A percentile compares a stretch with the other conserved stretches of the same genome.
phyloP scores from a whole-genome alignment of 1,139 yeast species.

The Debaryomycetaceae sp. region DNA sequence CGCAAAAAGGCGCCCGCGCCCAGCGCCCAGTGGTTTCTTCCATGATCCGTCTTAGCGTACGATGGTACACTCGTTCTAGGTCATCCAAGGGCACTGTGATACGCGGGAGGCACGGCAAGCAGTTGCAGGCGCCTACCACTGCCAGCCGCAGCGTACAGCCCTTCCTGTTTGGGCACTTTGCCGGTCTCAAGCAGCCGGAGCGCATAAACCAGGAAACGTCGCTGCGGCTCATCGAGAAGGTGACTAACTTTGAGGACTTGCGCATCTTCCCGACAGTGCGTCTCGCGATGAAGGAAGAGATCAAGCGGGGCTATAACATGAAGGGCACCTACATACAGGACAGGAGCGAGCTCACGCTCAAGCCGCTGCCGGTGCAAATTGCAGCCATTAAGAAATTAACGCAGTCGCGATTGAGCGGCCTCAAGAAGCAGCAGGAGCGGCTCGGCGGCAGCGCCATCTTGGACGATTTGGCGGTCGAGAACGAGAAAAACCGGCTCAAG shows the following conservation, averaged over 20 bases:
- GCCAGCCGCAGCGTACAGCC: slow-evolving; percentile 7
- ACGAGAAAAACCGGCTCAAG: slow-evolving; percentile 41
- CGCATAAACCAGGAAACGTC: slow-evolving; percentile 14
- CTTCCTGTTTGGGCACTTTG: slow-evolving; percentile 22
- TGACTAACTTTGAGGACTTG: slow-evolving; percentile 59
- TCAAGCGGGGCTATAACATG: slow-evolving; percentile 44
- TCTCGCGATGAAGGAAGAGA: slow-evolving; percentile 55
- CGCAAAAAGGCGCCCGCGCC: too few species aligned
- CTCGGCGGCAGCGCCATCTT: slow-evolving; percentile 13
- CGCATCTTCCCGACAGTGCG: slow-evolving; percentile 67
- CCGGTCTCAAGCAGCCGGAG: slow-evolving; percentile 21
- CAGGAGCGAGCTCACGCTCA: slow-evolving; percentile 28
- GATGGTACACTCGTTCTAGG: slow-evolving; percentile 3
- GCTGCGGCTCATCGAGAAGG: slow-evolving; percentile 39
- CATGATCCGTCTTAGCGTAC: too few species aligned
- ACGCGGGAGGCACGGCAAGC: slow-evolving; percentile 8
- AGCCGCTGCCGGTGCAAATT: slow-evolving; percentile 43
- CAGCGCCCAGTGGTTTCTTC: too few species aligned
- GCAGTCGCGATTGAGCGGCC: slow-evolving; percentile 22
- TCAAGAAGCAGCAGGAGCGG: slow-evolving; percentile 12
- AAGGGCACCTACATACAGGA: slow-evolving; percentile 30
- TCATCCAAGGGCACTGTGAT: slow-evolving; percentile 5
- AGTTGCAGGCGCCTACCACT: slow-evolving; percentile 10
- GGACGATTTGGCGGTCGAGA: slow-evolving; percentile 24
- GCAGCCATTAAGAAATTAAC: slow-evolving; percentile 44